A percentile compares a stretch with the other conserved stretches of the same genome.
Evolutionary conservation across 805 yeast genomes (phyloP).

Genomic region (Barnettozyma pratensis): DNA sequence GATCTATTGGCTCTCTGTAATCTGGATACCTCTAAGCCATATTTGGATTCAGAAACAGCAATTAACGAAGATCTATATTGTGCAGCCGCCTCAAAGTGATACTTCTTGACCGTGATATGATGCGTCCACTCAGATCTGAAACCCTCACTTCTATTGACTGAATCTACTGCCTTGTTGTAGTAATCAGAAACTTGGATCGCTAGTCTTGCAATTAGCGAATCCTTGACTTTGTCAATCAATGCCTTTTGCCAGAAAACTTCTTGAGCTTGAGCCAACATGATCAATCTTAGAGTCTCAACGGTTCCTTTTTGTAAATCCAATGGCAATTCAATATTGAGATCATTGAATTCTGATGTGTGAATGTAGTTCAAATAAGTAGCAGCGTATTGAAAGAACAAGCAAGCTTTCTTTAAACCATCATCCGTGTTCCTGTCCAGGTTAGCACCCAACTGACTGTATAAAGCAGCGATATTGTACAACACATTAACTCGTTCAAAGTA

Average conservation of each 20-base stretch:
- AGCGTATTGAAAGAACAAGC: slow-evolving; percentile 60
- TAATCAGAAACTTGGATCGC: slow-evolving; percentile 57
- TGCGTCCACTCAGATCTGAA: slow-evolving; percentile 60
- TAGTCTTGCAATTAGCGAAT: slow-evolving; percentile 57
- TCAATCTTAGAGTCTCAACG: slow-evolving; percentile 40
- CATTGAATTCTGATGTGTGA: slow-evolving; percentile 41
- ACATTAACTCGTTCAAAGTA: slow-evolving; percentile 58
- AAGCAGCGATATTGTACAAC: slow-evolving; percentile 63
- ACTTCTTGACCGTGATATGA: slow-evolving; percentile 51
- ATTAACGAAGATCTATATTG: slow-evolving; percentile 54
- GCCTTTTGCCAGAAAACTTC: slow-evolving; percentile 83
- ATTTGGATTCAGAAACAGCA: slow-evolving; percentile 42
- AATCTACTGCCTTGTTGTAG: slow-evolving; percentile 43
- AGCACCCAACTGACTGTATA: slow-evolving; percentile 53
- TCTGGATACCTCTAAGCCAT: slow-evolving; percentile 69
- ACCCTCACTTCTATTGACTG: slow-evolving; percentile 42
- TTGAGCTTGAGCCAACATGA: slow-evolving; percentile 82
- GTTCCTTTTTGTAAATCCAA: slow-evolving; percentile 49
- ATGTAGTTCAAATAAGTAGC: slow-evolving; percentile 72
- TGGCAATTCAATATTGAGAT: slow-evolving; percentile 25
- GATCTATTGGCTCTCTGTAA: slow-evolving; percentile 39
- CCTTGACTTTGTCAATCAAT: slow-evolving; percentile 41
- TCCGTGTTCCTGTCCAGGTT: slow-evolving; percentile 37
- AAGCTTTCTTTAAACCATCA: slow-evolving; percentile 57
- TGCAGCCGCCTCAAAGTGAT: slow-evolving; percentile 70